These are phyloP conservation scores for Lyophyllum semitale DNA, from an alignment of 768 basidiomycete genomes.

Conservation along the genomic window DNA sequence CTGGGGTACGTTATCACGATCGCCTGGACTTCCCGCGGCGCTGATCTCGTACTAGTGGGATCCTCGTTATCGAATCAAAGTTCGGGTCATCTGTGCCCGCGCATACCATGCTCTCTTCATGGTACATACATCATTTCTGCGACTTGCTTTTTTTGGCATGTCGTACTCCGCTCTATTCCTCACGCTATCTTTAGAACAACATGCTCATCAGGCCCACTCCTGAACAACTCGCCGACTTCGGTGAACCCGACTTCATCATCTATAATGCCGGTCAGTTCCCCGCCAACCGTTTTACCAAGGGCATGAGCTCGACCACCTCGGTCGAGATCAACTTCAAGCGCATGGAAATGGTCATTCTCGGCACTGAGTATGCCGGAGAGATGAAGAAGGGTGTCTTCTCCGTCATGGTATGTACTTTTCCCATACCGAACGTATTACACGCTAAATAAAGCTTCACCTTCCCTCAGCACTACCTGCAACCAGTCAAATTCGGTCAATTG, in stretches of 20 bases:
- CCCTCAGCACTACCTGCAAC: slow-evolving; percentile 90
- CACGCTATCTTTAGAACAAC: slow-evolving; percentile 68
- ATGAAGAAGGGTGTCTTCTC: slow-evolving; percentile 99
- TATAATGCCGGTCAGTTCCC: slow-evolving; percentile 99
- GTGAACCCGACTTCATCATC: slow-evolving; percentile 99
- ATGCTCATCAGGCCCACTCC: slow-evolving; percentile 99
- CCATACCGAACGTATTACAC: not conserved
- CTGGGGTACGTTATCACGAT: slow-evolving; percentile 59
- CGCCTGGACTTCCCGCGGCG: slow-evolving; percentile 5
- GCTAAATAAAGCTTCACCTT: slow-evolving; percentile 14
- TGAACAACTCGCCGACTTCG: slow-evolving; percentile 91
- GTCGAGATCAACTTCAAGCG: slow-evolving; percentile 99
- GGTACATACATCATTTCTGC: slow-evolving; percentile 57
- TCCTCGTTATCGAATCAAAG: slow-evolving; percentile 98
- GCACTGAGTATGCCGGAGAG: slow-evolving; percentile 96
- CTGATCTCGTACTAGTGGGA: slow-evolving; percentile 70
- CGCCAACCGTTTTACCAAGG: slow-evolving; percentile 99
- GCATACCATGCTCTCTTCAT: slow-evolving; percentile 99
- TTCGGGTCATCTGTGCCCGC: slow-evolving; percentile 96
- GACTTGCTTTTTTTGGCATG: slow-evolving; percentile 12
- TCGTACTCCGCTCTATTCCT: slow-evolving; percentile 16
- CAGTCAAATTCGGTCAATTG: slow-evolving; percentile 96
- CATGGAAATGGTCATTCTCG: slow-evolving; percentile 99
- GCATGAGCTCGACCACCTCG: slow-evolving; percentile 98
- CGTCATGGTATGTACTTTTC: slow-evolving; percentile 70